A percentile compares a stretch with the other conserved stretches of the same genome.
These are phyloP conservation scores for Trichosanthes truncata DNA, from an alignment of 306 rosid genomes.

Conservation along the genomic window DNA sequence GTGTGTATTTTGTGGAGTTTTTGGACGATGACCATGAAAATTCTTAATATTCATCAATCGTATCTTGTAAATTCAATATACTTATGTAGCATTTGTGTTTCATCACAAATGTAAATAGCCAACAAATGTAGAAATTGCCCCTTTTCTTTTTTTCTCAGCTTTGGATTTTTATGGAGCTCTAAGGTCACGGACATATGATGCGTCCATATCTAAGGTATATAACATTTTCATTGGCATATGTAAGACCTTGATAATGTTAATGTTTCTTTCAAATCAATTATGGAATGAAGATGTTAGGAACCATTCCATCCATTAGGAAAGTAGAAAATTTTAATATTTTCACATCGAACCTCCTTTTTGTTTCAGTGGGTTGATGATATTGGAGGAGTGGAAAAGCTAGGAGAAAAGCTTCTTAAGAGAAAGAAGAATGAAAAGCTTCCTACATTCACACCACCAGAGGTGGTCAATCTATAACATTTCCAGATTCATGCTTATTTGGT, in stretches of 20 bases:
- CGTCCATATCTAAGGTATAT: slow-evolving; percentile 67
- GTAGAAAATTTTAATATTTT: neutral
- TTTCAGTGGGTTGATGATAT: slow-evolving; percentile 81
- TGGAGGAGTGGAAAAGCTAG: slow-evolving; percentile 78
- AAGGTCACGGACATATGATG: slow-evolving; percentile 81
- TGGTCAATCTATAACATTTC: slow-evolving; percentile 7
- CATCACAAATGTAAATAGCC: neutral
- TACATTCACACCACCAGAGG: slow-evolving; percentile 79
- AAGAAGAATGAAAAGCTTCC: slow-evolving; percentile 63
- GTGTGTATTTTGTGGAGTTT: neutral
- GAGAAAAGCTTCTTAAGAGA: slow-evolving; percentile 49
- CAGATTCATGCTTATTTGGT: slow-evolving; percentile 3
- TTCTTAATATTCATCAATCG: neutral
- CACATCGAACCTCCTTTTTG: slow-evolving; percentile 10
- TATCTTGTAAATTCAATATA: neutral
- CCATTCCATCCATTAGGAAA: neutral
- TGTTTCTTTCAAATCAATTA: neutral
- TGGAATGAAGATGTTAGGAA: neutral
- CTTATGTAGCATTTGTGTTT: neutral
- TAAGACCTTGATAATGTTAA: neutral
- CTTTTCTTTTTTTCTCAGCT: slow-evolving; percentile 42
- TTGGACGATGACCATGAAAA: neutral
- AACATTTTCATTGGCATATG: slow-evolving; percentile 11
- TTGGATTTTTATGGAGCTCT: slow-evolving; percentile 97
- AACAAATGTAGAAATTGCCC: neutral